phyloP scores from a whole-genome alignment of 1,139 yeast genomes.

The Yamadazyma conglobata region DNA sequence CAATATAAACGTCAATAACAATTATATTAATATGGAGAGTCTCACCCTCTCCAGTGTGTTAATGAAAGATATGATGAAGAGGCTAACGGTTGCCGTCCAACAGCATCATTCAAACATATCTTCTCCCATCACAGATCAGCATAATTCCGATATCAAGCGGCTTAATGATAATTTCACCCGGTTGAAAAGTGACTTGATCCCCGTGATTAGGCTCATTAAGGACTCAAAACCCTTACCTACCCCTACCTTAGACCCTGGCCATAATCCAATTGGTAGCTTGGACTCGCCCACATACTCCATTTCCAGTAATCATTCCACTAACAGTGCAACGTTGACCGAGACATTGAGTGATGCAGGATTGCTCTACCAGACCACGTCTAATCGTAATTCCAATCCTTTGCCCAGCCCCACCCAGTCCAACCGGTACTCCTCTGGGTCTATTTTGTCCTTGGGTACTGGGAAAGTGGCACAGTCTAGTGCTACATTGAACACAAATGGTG shows the following conservation, averaged over 20 bases:
- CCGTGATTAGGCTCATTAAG: conserved; percentile 48
- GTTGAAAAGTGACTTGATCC: conserved; percentile 51
- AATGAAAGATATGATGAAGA: conserved; percentile 38
- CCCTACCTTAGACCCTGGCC: conserved; percentile 46
- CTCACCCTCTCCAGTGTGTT: conserved; percentile 28
- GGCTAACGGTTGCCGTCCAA: conserved; percentile 18
- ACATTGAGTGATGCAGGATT: conserved; percentile 13
- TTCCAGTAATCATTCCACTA: conserved; percentile 18
- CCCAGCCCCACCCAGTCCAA: conserved; percentile 43
- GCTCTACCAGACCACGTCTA: conserved; percentile 9
- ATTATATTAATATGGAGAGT: conserved; percentile 35
- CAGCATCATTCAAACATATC: conserved; percentile 22
- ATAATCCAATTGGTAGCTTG: conserved; percentile 21
- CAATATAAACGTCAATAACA: conserved; percentile 29
- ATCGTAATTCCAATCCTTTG: conserved; percentile 14
- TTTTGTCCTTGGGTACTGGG: conserved; percentile 43
- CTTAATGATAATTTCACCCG: conserved; percentile 48
- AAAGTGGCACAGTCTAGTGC: conserved; percentile 30
- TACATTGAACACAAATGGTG: background rate
- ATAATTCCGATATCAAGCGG: conserved; percentile 31
- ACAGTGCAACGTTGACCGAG: conserved; percentile 13
- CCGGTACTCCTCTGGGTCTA: conserved; percentile 38
- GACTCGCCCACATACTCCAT: conserved; percentile 35
- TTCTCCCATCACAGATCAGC: conserved; percentile 19
- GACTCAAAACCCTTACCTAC: conserved; percentile 58